Base-by-base conservation (phyloP, 768 basidiomycete species). In the Mycena rebaudengoi region DNA sequence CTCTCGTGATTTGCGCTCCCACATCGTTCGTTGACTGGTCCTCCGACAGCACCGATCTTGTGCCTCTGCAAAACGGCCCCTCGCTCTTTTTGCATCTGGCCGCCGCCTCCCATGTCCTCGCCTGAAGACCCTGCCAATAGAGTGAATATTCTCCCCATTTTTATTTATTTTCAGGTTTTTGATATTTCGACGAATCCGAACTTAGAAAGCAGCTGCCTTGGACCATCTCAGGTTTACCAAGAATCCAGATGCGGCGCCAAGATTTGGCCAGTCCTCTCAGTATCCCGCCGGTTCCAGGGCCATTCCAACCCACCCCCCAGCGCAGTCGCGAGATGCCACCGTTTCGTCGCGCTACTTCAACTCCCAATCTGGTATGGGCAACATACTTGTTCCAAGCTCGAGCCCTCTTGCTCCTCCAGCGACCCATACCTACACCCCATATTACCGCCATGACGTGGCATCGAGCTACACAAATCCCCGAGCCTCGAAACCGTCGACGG, bases 281-380 rank as follows among this genome's bases (percentile, higher is more conserved):
- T n/a, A n/a, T n/a, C n/a, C n/a, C n/a, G n/a, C n/a, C n/a, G n/a
- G n/a, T n/a, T n/a, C n/a, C n/a, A n/a, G n/a, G n/a, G n/a, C n/a
- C n/a, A n/a, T n/a, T n/a, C n/a, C n/a, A n/a, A n/a, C n/a, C n/a
- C n/a, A n/a, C n/a, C n/a, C n/a, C 61, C 89, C 89, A 8, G 45
- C 84, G 35, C 92, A 94, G 79, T 91, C 91, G 62, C 86, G 91
- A 70, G 92, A 94, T 80, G 91, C 85, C 43, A 90, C 89, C n/a
- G 76, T 86, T 37, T 71, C 84, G 75, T 87, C 89, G 59, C 87
- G 86, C 62, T 91, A 87, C 84, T 84, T 83, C 79, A n/a, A n/a
- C 69, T 82, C 70, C 40, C 87, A 11, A 73, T 84, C 28, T n/a
- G n/a, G n/a, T n/a, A 78, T 80, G 43, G 86, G 85, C 72, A 86